A percentile compares a stretch with the other conserved stretches of the same genome.
phyloP scores from a whole-genome alignment of 768 basidiomycete species.

The Rhizopogon roseolus region DNA sequence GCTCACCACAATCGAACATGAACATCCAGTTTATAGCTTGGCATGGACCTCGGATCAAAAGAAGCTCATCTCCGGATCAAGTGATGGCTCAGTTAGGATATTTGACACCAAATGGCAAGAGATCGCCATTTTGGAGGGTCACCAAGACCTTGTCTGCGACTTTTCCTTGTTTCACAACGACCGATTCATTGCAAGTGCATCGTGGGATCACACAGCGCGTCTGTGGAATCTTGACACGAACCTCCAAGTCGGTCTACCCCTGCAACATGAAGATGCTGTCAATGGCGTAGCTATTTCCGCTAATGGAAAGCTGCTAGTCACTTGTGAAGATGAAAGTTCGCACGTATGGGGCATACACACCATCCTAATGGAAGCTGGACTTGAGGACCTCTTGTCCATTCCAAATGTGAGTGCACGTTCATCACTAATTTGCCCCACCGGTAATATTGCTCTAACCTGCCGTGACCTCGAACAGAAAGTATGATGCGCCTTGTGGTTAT shows the following conservation, averaged over 20 bases:
- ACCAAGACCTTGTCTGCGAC: not conserved
- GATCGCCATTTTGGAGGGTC: not conserved
- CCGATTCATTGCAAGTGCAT: not conserved
- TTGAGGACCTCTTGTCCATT: not conserved
- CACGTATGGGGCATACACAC: not conserved
- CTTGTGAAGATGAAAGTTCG: not conserved
- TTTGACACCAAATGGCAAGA: not conserved
- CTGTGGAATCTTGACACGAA: not conserved
- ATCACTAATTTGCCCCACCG: no score
- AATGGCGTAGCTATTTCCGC: not conserved
- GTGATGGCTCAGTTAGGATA: not conserved
- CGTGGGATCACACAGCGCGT: not conserved
- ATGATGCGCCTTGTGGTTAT: no score
- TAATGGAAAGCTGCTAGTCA: not conserved
- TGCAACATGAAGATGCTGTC: not conserved
- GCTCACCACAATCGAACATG: not conserved
- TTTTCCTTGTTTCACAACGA: not conserved
- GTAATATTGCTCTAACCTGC: not conserved
- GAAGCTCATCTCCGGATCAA: not conserved
- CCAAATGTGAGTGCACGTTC: not conserved
- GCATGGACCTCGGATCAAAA: not conserved
- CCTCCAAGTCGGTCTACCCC: not conserved
- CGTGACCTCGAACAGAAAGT: not conserved
- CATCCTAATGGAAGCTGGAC: not conserved
- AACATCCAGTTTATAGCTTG: not conserved